Evolutionary conservation across 2,329 filamentous ascomycete genomes (phyloP), one percentile per base, ranked within the genome.

Genomic region (Podosphaera xanthii): DNA sequence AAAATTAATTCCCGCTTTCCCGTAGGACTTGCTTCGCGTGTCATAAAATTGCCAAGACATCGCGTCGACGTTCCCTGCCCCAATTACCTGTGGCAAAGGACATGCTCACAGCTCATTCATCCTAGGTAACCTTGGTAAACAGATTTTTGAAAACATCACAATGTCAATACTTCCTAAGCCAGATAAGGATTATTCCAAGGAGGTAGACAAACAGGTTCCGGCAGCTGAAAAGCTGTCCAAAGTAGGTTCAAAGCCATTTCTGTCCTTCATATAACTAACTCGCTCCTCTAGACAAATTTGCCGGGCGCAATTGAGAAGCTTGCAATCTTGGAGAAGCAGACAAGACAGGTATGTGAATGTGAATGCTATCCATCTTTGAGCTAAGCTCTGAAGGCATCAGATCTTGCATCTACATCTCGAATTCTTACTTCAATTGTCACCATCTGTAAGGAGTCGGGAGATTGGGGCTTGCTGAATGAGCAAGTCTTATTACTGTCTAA

Each of bases 171-270:
- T 44, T 44, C 40, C 40, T 12, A 72, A 72, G 64, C 87, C 91
- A 69, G 92, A 98, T 78, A 96, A 94, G 84, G 92, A 98, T 82
- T 96, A 87, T 81, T 85, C 87, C 70, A 94, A 95, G 76, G 90
- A 97, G 74, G 88, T 87, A 69, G 90, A 97, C 77, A 82, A 85
- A 74, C 81, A 87, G 73, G 83, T 98, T 66, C 86, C 88, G 57
- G 89, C 96, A 74, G 88, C 89, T 61, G 83, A 97, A 77, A 78
- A 86, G 75, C 81, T 95, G 66, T 89, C 90, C 66, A 84, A 90
- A 79, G 90, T 92, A 73, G 64, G 70, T 44, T 30, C n/a, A 49
- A 6, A 30, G 34, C 36, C 35, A 31, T 42, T 10, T 14, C 22
- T 22, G 7, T 9, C 10, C 12, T 35, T 54, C 14, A 44, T 58